Base-by-base conservation (phyloP, 495 filamentous ascomycete genomes). In the Penicillium cosmopolitanum region DNA sequence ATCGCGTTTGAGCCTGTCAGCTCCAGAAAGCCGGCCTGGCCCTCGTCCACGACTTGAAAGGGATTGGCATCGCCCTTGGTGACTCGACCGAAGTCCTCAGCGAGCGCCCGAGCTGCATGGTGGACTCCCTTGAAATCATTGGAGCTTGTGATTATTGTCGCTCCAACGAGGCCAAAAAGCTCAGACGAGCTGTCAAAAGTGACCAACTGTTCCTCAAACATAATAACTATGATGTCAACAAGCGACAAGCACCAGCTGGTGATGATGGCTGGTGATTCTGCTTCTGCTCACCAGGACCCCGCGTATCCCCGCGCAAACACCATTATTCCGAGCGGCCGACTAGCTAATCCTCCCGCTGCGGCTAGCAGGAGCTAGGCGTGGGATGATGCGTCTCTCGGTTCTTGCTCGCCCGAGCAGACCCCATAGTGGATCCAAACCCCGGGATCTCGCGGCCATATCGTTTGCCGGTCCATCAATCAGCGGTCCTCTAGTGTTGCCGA, bases 11-110 rank as follows among this genome's bases (percentile, higher is more conserved):
- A 11, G 4, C 31, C 11, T 15, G n/a, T 12, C 25, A 25, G 9
- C 12, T 28, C 5, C 15, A 57, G 12, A 10, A n/a, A n/a, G 4
- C 18, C 19, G n/a, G 19, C 28, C 21, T 13, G 25, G 9, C 78
- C 72, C 12, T 62, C 65, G 0, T 76, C 71, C 11, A 81, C 77
- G 6, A 65, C 57, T 55, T 75, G 70, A 58, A 73, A 70, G 34
- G 74, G 71, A 50, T 56, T 72, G 18, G 66, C 53, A 5, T 86
- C 85, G 36, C 73, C 77, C 19, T 86, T 85, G 10, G 86, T 89
- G 4, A 89, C 87, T 15, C 83, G 80, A 11, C 86, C 84, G 72
- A 93, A 90, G 74, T 93, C 89, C n/a, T 75, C 68, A 1, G 87
- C 83, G 2, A 93, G 77, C 64, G 89, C 85, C 23, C 82, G 73